Base-by-base conservation (phyloP, 75 land plant species). In the Pinus tabuliformis region DNA sequence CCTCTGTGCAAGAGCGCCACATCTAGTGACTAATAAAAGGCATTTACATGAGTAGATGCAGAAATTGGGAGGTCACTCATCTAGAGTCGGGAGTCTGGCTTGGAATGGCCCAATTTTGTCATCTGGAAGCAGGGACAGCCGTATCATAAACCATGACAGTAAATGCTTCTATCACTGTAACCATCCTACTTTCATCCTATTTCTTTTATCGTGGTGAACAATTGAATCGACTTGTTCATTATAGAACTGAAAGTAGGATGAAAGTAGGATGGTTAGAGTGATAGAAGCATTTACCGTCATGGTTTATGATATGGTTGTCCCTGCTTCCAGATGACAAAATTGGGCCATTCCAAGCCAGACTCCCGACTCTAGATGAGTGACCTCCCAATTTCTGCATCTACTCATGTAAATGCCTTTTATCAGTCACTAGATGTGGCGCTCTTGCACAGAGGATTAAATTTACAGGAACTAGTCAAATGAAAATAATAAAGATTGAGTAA, bases 61-160 rank as follows among this genome's bases (percentile, higher is more conserved):
- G 68, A 78, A 28, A 16, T 39, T 87, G 13, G 71, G 59, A 45
- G 92, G 85, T 45, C 92, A 92, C 57, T 22, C 39, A 14, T 24
- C 57, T 33, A 78, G 92, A 77, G 88, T 92, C 33, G 84, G 85
- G 71, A 75, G 80, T n/a, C 79, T 82, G 56, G 84, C 88, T 22
- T 86, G 92, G 92, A 90, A 92, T 64, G 82, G 79, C 59, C 77
- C 84, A 21, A 62, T 82, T 39, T 75, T 92, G 62, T 78, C 89
- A 37, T 90, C 92, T 39, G 95, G 90, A 65, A 76, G 95, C 76
- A 77, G 74, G 12, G 95, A 92, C 75, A 83, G 76, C 74, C 61
- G 62, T 56, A 88, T 92, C 58, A 86, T 92, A 21, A 92, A 90
- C 64, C 92, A 90, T 78, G 95, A 92, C 73, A 86, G 94, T 92